A percentile compares a stretch with the other conserved stretches of the same genome.
phyloP scores from a whole-genome alignment of 331 rosid species.

The Erythrophleum ivorense region DNA sequence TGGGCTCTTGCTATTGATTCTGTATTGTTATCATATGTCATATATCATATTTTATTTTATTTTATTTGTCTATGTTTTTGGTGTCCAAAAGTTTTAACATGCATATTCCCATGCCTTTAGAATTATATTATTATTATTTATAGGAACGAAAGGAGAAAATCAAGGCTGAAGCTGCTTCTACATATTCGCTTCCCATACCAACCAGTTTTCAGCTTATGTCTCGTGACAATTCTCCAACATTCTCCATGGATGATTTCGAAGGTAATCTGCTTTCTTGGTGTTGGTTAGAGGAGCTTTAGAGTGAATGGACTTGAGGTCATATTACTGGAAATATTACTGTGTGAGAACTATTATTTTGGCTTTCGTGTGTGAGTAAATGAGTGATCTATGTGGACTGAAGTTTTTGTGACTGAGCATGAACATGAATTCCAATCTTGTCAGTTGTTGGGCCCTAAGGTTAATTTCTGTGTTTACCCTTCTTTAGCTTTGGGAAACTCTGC shows the following conservation, averaged over 20 bases:
- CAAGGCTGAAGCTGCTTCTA: constrained; percentile 77
- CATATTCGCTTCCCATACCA: constrained; percentile 54
- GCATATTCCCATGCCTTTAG: constrained; percentile 20
- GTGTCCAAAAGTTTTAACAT: constrained; percentile 11
- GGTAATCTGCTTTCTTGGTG: constrained; percentile 55
- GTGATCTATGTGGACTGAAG: constrained; percentile 11
- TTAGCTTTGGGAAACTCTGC: constrained; percentile 83
- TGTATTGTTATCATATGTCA: constrained; percentile 22
- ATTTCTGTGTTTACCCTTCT: constrained; percentile 26
- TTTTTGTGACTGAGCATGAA: not conserved
- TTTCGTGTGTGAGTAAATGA: not conserved
- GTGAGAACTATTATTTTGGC: constrained; percentile 12
- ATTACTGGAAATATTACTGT: constrained; percentile 16
- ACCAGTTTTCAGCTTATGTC: constrained; percentile 45
- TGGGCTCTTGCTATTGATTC: constrained; percentile 18
- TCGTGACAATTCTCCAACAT: constrained; percentile 57
- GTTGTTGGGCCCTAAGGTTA: constrained; percentile 21
- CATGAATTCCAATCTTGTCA: constrained; percentile 13
- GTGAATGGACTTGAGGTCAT: constrained; percentile 22
- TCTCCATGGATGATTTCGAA: constrained; percentile 94
- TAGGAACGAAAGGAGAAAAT: constrained; percentile 82
- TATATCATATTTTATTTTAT: not conserved
- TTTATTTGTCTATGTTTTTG: not conserved
- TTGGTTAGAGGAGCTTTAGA: constrained; percentile 15
- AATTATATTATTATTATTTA: constrained; percentile 40